These are phyloP conservation scores for Oldenlandia corymbosa DNA, from an alignment of 257 asterid species.

Conservation along the genomic window DNA sequence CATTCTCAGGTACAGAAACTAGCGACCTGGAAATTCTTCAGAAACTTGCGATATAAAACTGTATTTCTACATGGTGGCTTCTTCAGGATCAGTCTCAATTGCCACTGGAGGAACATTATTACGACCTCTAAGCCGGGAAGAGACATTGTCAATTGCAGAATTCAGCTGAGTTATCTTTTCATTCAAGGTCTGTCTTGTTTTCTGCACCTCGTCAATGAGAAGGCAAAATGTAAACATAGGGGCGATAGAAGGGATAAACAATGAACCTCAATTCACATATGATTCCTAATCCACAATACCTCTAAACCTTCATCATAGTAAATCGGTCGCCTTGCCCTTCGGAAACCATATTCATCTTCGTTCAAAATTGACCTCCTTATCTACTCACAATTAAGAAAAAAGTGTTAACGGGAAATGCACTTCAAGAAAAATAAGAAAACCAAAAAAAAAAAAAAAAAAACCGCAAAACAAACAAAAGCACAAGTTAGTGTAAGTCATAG, in stretches of 20 bases:
- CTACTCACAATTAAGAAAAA: slow-evolving; percentile 30
- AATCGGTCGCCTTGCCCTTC: slow-evolving; percentile 60
- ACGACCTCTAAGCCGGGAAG: slow-evolving; percentile 81
- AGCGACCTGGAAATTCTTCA: background rate
- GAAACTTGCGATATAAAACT: slow-evolving; percentile 6
- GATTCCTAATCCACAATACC: slow-evolving; percentile 28
- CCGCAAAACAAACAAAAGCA: no score
- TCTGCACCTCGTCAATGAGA: slow-evolving; percentile 38
- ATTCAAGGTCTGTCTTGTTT: slow-evolving; percentile 65
- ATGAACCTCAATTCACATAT: background rate
- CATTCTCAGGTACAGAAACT: slow-evolving; percentile 1
- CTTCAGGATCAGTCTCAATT: slow-evolving; percentile 56
- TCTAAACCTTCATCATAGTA: slow-evolving; percentile 80
- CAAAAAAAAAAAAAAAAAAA: no score
- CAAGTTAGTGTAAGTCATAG: background rate
- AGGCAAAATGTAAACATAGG: background rate
- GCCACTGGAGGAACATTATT: slow-evolving; percentile 51
- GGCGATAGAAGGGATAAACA: background rate
- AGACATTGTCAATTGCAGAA: slow-evolving; percentile 80
- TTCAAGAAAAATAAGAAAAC: no score
- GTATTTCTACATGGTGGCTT: slow-evolving; percentile 40
- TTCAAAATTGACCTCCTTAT: slow-evolving; percentile 68
- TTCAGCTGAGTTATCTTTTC: slow-evolving; percentile 74
- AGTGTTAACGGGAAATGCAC: slow-evolving; percentile 7
- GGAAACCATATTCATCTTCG: slow-evolving; percentile 81